These are phyloP conservation scores for Thalassiosira mediterranea DNA, from an alignment of 352 stramenopile species.

Conservation along the genomic window DNA sequence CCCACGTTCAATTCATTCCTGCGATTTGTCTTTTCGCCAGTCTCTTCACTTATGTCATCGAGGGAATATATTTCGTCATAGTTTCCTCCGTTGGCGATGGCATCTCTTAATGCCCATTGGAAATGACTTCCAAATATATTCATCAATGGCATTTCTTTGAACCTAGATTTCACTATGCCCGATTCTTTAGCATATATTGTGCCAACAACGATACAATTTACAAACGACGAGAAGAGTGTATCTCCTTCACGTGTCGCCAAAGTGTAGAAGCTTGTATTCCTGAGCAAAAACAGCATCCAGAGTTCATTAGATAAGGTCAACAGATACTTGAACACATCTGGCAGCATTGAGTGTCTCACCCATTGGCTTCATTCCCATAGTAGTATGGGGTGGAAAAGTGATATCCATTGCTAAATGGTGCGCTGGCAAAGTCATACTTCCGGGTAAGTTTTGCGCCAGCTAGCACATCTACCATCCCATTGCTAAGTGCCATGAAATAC, in stretches of 20 bases:
- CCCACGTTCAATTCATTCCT: neutral
- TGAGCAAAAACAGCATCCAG: too few species aligned
- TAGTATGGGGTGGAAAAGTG: constrained; percentile 32
- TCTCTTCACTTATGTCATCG: too few species aligned
- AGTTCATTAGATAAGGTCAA: too few species aligned
- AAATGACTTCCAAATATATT: constrained; percentile 44
- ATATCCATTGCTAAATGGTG: too few species aligned
- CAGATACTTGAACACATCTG: too few species aligned
- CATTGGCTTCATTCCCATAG: constrained; percentile 22
- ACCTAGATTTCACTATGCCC: too few species aligned
- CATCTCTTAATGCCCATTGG: constrained; percentile 28
- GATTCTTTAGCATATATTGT: constrained; percentile 36
- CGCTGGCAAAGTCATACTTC: constrained; percentile 2
- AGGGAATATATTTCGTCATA: constrained; percentile 35
- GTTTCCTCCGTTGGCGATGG: constrained; percentile 12
- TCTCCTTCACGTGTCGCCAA: constrained; percentile 41
- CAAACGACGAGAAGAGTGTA: constrained; percentile 31
- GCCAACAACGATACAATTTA: constrained; percentile 32
- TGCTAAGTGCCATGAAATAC: constrained; percentile 4
- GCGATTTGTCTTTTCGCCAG: too few species aligned
- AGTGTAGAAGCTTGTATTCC: neutral
- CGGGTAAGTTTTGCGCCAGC: constrained; percentile 12
- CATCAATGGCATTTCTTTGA: too few species aligned
- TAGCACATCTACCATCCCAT: constrained; percentile 20
- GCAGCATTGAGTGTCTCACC: too few species aligned